These are phyloP conservation scores for Clarireedia sp. DNA, from an alignment of 2,329 filamentous ascomycete species.

Conservation along the genomic window DNA sequence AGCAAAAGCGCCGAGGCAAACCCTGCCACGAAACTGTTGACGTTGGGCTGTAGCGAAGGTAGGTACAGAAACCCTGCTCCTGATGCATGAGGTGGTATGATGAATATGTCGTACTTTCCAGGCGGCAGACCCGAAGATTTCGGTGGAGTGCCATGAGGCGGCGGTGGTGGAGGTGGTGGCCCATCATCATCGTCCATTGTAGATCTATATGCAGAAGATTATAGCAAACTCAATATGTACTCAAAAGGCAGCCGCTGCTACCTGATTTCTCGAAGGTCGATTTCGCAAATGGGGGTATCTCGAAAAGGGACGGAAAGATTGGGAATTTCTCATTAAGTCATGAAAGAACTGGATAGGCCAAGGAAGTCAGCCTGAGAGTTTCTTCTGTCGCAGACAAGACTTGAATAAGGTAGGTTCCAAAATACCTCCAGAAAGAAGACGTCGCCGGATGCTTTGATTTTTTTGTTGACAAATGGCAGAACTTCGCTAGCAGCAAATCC, in stretches of 20 bases:
- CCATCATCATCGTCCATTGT: slow-evolving; percentile 6
- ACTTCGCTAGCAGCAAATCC: not conserved
- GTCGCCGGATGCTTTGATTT: not conserved
- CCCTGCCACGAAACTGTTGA: slow-evolving; percentile 86
- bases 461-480: not conserved
- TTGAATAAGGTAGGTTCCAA: not conserved
- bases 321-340: not conserved
- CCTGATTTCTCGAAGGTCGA: not conserved
- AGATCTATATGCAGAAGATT: not conserved
- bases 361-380: slow-evolving; percentile 1
- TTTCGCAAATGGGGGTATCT: not conserved
- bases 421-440: not conserved
- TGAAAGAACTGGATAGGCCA: not conserved
- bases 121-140: slow-evolving; percentile 66
- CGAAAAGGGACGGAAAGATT: not conserved
- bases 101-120: slow-evolving; percentile 95
- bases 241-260: not conserved
- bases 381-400: not conserved
- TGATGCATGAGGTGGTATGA: slow-evolving; percentile 85
- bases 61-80: slow-evolving; percentile 88
- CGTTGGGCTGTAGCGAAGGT: slow-evolving; percentile 77
- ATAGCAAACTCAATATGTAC: not conserved
- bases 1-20: slow-evolving; percentile 68
- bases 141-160: slow-evolving; percentile 75
- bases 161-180: slow-evolving; percentile 58